phyloP scores from a whole-genome alignment of 345 rosid species.

The Hypericum perforatum region DNA sequence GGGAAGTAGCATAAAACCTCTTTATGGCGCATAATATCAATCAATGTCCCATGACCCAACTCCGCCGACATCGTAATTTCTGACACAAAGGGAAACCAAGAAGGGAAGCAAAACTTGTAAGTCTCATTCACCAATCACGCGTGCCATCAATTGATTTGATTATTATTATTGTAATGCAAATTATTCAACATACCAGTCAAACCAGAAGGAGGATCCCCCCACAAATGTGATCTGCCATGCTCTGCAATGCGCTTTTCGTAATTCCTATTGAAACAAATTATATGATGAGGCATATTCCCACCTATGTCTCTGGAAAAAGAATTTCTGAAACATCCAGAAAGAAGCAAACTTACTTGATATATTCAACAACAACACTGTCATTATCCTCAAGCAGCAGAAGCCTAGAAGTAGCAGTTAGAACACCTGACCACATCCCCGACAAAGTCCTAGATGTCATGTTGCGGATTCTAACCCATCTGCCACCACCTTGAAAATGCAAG shows the following conservation, averaged over 20 bases:
- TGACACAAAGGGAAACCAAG: not conserved
- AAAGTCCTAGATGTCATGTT: constrained; percentile 6
- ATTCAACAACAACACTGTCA: constrained; percentile 6
- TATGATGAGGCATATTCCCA: not conserved
- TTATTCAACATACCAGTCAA: constrained; percentile 8
- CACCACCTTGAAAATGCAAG: not conserved
- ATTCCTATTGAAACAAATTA: constrained; percentile 2
- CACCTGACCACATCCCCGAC: constrained; percentile 8
- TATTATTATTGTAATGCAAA: not conserved
- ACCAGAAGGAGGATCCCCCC: not conserved
- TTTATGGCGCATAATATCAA: not conserved
- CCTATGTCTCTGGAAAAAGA: not conserved
- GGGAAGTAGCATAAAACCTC: constrained; percentile 4
- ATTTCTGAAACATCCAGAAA: not conserved
- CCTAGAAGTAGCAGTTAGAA: constrained; percentile 7
- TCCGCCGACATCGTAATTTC: not conserved
- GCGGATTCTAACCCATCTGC: constrained; percentile 15
- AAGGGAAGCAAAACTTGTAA: not conserved
- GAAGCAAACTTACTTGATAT: constrained; percentile 5
- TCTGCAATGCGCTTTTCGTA: not conserved
- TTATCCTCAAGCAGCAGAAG: constrained; percentile 10
- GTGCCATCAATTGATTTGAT: not conserved
- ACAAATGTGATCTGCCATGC: constrained; percentile 1
- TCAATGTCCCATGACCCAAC: constrained; percentile 2
- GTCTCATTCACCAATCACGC: not conserved